These are phyloP conservation scores for Botrytis elliptica DNA, from an alignment of 2,329 filamentous ascomycete species.

Conservation along the genomic window DNA sequence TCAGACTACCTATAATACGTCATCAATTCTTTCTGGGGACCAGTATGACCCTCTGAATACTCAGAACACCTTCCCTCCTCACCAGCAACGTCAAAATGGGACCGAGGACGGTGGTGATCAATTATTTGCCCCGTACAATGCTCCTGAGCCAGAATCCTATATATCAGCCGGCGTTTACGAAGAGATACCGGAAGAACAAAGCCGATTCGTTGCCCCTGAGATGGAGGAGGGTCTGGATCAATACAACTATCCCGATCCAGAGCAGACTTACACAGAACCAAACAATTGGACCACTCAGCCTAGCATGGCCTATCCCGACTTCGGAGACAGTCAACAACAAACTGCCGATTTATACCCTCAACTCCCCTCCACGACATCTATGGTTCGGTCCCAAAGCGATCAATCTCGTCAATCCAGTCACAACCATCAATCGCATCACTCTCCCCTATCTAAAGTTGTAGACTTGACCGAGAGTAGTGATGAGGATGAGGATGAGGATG, in stretches of 20 bases:
- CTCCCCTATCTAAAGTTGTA: constrained; percentile 29
- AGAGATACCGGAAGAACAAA: not conserved
- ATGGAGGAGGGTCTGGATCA: not conserved
- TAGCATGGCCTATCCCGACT: constrained; percentile 29
- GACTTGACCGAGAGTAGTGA: constrained; percentile 34
- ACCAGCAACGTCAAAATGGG: not conserved
- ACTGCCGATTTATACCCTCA: constrained; percentile 10
- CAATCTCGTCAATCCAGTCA: constrained; percentile 25
- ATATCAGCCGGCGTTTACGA: not conserved
- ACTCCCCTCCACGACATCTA: constrained; percentile 24
- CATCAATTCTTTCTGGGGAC: not conserved
- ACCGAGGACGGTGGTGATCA: not conserved
- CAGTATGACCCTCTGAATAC: not conserved
- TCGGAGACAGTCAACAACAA: constrained; percentile 13
- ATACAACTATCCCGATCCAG: constrained; percentile 21
- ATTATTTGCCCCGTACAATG: not conserved
- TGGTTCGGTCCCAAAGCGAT: constrained; percentile 32
- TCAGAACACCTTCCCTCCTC: not conserved
- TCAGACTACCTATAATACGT: not conserved
- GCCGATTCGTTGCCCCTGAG: not conserved
- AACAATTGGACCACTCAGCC: constrained; percentile 10
- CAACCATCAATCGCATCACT: not conserved
- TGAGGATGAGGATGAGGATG: constrained; percentile 28
- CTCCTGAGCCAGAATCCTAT: not conserved
- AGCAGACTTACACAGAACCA: constrained; percentile 17